Conservation (phyloP, 768 basidiomycete species). For the Leccinellum luteum region DNA sequence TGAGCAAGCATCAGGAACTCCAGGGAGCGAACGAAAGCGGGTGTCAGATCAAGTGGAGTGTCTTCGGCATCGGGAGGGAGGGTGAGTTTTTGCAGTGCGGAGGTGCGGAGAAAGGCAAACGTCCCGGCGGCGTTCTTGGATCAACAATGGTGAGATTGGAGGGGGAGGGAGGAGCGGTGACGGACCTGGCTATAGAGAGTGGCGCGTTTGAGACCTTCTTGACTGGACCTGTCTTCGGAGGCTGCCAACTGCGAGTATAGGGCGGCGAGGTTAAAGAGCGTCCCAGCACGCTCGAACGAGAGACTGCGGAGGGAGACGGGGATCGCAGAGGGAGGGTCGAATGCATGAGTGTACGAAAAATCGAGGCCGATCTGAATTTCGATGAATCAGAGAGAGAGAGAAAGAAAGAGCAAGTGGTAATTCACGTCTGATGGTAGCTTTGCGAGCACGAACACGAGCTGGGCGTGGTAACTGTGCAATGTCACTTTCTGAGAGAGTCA, state of each 20-base stretch:
- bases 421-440: constrained; percentile 82
- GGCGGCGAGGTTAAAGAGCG: constrained; percentile 85
- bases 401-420: constrained; percentile 14
- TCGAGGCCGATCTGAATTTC: constrained; percentile 59
- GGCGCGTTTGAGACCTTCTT: constrained; percentile 84
- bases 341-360: constrained; percentile 72
- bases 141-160: constrained; percentile 1
- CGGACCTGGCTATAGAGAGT: constrained; percentile 66
- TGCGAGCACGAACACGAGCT: constrained; percentile 76
- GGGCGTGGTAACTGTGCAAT: constrained; percentile 81
- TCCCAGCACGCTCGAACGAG: constrained; percentile 74
- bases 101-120: constrained; percentile 56
- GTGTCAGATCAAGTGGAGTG: constrained; percentile 64
- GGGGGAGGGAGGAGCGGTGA: constrained; percentile 22
- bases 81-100: constrained; percentile 51
- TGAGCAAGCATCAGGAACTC: constrained; percentile 85
- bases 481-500: constrained; percentile 6
- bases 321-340: constrained; percentile 46
- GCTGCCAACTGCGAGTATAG: constrained; percentile 81
- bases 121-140: constrained; percentile 68
- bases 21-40: constrained; percentile 56
- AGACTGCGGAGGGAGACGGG: constrained; percentile 70
- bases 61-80: constrained; percentile 50
- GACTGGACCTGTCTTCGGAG: constrained; percentile 62
- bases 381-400: constrained; percentile 11